Evolutionary conservation across 202 grass and related monocot species (phyloP).

Genomic region (Panicum hallii): DNA sequence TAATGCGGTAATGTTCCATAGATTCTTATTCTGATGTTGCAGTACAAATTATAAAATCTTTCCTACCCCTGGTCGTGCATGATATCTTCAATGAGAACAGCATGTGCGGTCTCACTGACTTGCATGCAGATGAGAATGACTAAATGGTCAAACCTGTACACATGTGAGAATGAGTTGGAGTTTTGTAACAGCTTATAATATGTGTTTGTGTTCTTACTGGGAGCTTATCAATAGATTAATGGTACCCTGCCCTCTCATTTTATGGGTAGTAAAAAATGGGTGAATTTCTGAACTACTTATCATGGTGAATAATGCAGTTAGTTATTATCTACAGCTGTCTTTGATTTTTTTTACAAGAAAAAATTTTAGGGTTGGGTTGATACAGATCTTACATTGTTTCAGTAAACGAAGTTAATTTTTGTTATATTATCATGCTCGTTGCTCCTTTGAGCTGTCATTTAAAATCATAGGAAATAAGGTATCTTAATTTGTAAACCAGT

Average conservation of each 20-base stretch:
- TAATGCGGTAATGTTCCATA: background rate
- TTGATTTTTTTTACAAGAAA: background rate
- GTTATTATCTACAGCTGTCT: conserved; percentile 29
- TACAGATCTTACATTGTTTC: background rate
- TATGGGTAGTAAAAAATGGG: background rate
- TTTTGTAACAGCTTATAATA: conserved; percentile 19
- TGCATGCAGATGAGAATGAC: background rate
- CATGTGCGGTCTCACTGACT: conserved; percentile 2
- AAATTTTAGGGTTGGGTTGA: conserved; percentile 10
- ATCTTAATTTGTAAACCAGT: background rate
- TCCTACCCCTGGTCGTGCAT: background rate
- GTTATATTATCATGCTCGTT: background rate
- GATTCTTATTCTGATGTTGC: background rate
- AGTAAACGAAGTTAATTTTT: background rate
- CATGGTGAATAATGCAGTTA: conserved; percentile 7
- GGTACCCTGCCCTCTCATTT: background rate
- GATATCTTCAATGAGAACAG: background rate
- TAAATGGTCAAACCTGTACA: conserved; percentile 8
- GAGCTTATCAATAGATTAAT: conserved; percentile 19
- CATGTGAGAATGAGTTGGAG: background rate
- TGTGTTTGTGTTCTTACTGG: background rate
- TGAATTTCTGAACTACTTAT: conserved; percentile 8
- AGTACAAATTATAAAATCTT: conserved; percentile 1
- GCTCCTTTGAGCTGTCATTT: conserved; percentile 10
- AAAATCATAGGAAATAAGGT: conserved; percentile 9